Evolutionary conservation across 2,329 filamentous ascomycete genomes (phyloP).

Genomic region (Alternaria infectoria): DNA sequence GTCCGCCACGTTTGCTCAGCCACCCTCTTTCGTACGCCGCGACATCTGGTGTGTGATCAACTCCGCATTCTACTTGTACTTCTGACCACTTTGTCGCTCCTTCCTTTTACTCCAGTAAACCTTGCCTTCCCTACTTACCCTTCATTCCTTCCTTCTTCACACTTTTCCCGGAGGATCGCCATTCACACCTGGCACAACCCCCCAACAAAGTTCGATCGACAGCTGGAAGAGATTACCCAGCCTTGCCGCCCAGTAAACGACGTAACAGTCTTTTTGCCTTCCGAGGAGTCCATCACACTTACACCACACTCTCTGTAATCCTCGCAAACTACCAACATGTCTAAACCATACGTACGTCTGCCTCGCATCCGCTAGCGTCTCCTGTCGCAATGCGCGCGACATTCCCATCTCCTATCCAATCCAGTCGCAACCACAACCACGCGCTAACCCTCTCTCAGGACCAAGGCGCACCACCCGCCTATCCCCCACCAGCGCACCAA

Average conservation of each 20-base stretch:
- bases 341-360: conserved; percentile 11
- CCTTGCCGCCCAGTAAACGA: conserved; percentile 5
- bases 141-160: background rate
- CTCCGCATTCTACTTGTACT: background rate
- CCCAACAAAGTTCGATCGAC: background rate
- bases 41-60: conserved; percentile 16
- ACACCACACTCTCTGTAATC: background rate
- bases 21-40: conserved; percentile 14
- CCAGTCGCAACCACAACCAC: background rate
- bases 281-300: background rate
- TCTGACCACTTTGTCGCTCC: background rate
- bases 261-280: background rate
- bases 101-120: background rate
- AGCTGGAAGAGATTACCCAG: conserved; percentile 7
- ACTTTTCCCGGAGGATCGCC: background rate
- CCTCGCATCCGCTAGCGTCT: background rate
- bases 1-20: conserved; percentile 14
- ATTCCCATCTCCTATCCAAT: background rate
- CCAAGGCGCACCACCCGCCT: conserved; percentile 41
- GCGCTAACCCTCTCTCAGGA: conserved; percentile 23
- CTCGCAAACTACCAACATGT: conserved; percentile 3
- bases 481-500: conserved; percentile 42
- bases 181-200: background rate
- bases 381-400: background rate
- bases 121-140: background rate